Evolutionary conservation across 2,329 filamentous ascomycete species (phyloP).

Genomic region (Cytospora piceae): DNA sequence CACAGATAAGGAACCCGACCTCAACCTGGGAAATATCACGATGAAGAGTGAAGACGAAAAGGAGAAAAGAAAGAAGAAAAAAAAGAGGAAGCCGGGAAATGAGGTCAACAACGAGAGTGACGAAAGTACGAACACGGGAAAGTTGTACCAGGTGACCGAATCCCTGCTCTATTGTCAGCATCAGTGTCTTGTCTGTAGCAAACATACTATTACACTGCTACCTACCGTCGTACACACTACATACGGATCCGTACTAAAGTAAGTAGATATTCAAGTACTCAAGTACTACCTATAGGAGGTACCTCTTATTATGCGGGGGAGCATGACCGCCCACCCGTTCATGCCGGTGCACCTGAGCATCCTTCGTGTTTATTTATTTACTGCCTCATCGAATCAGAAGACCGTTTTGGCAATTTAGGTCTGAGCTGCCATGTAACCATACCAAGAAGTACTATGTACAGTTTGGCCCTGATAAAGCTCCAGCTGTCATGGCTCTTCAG

Average conservation of each 20-base stretch:
- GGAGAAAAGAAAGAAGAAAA: not conserved
- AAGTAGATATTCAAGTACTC: too few species aligned
- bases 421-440: not conserved
- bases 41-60: not conserved
- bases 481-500: too few species aligned
- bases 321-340: not conserved
- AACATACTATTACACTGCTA: not conserved
- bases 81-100: slow-evolving; percentile 5
- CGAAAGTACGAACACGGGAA: slow-evolving; percentile 1
- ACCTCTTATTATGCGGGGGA: not conserved
- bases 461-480: too few species aligned
- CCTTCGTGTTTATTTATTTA: not conserved
- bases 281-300: too few species aligned
- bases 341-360: not conserved
- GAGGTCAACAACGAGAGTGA: slow-evolving; percentile 19
- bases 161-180: slow-evolving; percentile 12
- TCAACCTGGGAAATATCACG: not conserved
- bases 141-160: slow-evolving; percentile 26
- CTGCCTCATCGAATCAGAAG: not conserved
- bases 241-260: not conserved
- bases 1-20: slow-evolving; percentile 8
- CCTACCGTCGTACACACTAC: not conserved
- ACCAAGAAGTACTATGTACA: too few species aligned
- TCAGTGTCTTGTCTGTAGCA: not conserved
- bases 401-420: too few species aligned